Conservation (phyloP, 345 rosid species). For the Lenwebbia sp. region DNA sequence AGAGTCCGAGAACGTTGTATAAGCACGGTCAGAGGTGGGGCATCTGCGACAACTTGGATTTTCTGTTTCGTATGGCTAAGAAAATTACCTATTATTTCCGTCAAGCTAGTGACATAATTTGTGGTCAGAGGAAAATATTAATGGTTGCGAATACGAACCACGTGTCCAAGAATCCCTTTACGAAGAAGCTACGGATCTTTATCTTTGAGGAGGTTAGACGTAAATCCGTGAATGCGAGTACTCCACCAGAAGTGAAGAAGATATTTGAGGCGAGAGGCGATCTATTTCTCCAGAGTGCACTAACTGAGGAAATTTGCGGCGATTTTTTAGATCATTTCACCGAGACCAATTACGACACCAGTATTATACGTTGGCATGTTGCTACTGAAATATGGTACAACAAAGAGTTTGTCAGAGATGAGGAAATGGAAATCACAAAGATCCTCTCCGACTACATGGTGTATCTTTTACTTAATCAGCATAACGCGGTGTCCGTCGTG, state of each 20-base stretch:
- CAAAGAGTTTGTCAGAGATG: not conserved
- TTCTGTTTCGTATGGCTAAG: too few relatives aligned
- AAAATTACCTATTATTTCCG: too few relatives aligned
- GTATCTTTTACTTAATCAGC: not conserved
- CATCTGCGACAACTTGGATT: too few relatives aligned
- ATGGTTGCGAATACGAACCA: not conserved
- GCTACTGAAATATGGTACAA: not conserved
- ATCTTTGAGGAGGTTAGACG: too few relatives aligned
- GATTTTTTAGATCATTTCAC: too few relatives aligned
- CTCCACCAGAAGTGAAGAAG: not conserved
- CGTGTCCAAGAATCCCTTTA: not conserved
- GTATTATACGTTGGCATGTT: not conserved
- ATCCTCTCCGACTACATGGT: not conserved
- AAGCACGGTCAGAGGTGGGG: too few relatives aligned
- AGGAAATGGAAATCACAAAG: not conserved
- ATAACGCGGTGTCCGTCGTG: not conserved
- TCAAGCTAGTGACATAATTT: too few relatives aligned
- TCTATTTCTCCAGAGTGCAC: not conserved
- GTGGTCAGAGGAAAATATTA: too few relatives aligned
- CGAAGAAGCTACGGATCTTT: not conserved
- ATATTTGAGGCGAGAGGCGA: not conserved
- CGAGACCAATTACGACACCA: accelerated
- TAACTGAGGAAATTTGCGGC: too few relatives aligned
- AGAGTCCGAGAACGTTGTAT: too few relatives aligned
- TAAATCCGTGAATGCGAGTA: accelerated